Conservation (phyloP, 192 early-diverging fungal species). For the Entomortierella beljakovae region DNA sequence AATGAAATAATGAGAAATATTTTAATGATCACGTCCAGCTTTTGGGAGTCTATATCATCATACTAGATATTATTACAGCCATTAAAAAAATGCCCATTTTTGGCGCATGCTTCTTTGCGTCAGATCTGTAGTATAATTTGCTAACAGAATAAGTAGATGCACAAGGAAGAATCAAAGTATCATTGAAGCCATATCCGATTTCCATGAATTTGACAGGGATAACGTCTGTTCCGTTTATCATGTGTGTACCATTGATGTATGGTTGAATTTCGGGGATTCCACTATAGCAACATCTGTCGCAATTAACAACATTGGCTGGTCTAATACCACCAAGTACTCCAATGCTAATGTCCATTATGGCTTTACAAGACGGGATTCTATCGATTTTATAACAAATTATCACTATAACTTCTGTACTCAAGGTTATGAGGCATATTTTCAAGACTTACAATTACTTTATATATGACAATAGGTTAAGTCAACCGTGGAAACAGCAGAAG, state of each 20-base stretch:
- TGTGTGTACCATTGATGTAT: slow-evolving; percentile 14
- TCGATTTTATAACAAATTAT: slow-evolving; percentile 15
- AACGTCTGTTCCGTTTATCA: slow-evolving; percentile 15
- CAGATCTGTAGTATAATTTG: slow-evolving; percentile 10
- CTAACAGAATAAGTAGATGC: neutral
- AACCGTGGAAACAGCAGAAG: slow-evolving; percentile 1
- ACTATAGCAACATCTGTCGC: slow-evolving; percentile 11
- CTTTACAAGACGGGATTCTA: slow-evolving; percentile 7
- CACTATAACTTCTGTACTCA: slow-evolving; percentile 10
- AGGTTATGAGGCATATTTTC: neutral
- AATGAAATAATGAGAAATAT: too few relatives aligned
- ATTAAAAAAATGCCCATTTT: slow-evolving; percentile 1
- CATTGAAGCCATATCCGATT: slow-evolving; percentile 5
- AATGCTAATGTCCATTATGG: slow-evolving; percentile 9
- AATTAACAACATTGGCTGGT: neutral
- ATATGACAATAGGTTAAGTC: slow-evolving; percentile 6
- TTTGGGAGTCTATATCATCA: too few relatives aligned
- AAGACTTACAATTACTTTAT: slow-evolving; percentile 15
- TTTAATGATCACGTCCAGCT: too few relatives aligned
- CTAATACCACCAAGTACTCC: slow-evolving; percentile 6
- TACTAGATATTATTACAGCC: neutral
- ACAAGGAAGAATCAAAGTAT: slow-evolving; percentile 9
- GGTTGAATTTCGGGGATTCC: neutral
- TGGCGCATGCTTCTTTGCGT: neutral
- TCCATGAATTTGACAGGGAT: neutral